Percentiles rank a stretch among this genome's conserved stretches.
Conservation (phyloP, 1,284 basidiomycete species). For the Cerrena zonata region DNA sequence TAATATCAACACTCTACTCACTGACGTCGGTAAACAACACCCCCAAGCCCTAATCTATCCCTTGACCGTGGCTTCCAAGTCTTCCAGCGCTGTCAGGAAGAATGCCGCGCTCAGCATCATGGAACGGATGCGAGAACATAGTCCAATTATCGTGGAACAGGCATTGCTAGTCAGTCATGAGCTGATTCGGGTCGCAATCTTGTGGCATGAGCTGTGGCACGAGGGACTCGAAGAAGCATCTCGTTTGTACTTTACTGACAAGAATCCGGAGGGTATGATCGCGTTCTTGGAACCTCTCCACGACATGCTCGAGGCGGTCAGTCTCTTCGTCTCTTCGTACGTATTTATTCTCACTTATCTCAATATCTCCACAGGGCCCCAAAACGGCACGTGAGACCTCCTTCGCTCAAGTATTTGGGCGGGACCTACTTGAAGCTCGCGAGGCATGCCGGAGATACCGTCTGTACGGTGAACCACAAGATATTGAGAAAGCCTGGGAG, state of each 20-base stretch:
- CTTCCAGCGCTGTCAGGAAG: slow-evolving; percentile 79
- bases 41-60: slow-evolving; percentile 98
- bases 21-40: slow-evolving; percentile 92
- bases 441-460: slow-evolving; percentile 88
- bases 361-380: slow-evolving; percentile 58
- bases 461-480: slow-evolving; percentile 80
- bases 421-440: slow-evolving; percentile 90
- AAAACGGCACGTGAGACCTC: slow-evolving; percentile 93
- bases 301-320: slow-evolving; percentile 83
- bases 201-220: slow-evolving; percentile 99
- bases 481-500: slow-evolving; percentile 99
- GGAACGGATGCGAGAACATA: slow-evolving; percentile 92
- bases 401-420: slow-evolving; percentile 91
- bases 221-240: slow-evolving; percentile 98
- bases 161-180: slow-evolving; percentile 90
- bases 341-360: not conserved
- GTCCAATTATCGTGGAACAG: slow-evolving; percentile 85
- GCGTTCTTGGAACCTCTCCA: slow-evolving; percentile 90
- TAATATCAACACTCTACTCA: slow-evolving; percentile 86
- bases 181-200: slow-evolving; percentile 93
- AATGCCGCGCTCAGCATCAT: slow-evolving; percentile 86
- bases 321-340: slow-evolving; percentile 22
- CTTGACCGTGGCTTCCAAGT: slow-evolving; percentile 96
- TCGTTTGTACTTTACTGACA: slow-evolving; percentile 93
- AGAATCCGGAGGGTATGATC: slow-evolving; percentile 99